phyloP scores from a whole-genome alignment of 179 eudicot genomes.

The Nepenthes alata region DNA sequence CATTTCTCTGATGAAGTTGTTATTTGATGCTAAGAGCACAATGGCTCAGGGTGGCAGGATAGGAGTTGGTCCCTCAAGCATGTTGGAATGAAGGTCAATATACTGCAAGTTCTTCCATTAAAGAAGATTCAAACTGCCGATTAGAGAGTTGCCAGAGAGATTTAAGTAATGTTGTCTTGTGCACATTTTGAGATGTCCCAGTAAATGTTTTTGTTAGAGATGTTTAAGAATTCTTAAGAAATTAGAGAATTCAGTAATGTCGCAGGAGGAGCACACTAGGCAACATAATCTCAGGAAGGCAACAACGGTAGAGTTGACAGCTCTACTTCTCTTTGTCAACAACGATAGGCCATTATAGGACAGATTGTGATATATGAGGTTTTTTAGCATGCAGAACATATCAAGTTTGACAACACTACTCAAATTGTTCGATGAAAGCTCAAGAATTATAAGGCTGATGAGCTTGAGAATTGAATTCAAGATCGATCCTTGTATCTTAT shows the following conservation, averaged over 20 bases:
- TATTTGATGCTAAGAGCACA: constrained; percentile 3
- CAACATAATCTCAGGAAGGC: neutral
- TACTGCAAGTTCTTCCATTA: neutral
- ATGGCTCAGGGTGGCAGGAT: neutral
- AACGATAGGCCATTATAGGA: constrained; percentile 1
- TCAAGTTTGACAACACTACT: neutral
- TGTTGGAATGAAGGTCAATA: constrained; percentile 5
- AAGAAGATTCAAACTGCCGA: constrained; percentile 1
- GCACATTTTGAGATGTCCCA: constrained; percentile 8
- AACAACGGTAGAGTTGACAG: neutral
- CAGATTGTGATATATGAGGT: neutral
- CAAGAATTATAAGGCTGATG: neutral
- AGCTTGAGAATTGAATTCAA: neutral
- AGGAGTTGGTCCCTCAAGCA: constrained; percentile 7
- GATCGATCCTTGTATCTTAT: no score
- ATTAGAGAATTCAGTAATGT: constrained; percentile 5
- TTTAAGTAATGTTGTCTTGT: neutral
- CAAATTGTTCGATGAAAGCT: neutral
- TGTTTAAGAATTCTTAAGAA: neutral
- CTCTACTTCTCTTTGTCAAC: neutral
- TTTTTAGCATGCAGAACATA: neutral
- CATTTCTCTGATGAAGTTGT: constrained; percentile 10
- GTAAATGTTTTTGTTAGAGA: neutral
- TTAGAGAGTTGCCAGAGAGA: constrained; percentile 14
- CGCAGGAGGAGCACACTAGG: constrained; percentile 5